Conservation (phyloP, 805 yeast genomes). For the Starmerella bombicola region DNA sequence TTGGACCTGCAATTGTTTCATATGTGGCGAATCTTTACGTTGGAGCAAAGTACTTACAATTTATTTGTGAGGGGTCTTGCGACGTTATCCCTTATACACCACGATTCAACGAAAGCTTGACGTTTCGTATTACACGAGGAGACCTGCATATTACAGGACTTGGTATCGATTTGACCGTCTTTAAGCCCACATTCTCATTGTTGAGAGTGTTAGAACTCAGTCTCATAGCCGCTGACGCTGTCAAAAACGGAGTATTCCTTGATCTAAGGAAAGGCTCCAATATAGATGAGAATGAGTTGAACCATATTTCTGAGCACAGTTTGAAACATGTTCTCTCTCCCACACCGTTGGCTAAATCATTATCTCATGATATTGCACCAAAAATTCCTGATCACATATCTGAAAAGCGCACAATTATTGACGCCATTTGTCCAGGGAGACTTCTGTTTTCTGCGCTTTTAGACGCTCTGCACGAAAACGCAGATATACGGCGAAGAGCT, state of each 20-base stretch:
- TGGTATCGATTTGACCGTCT: background rate
- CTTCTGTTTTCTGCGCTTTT: constrained; percentile 8
- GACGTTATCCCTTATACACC: constrained; percentile 4
- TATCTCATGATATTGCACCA: no score
- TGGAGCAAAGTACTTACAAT: constrained; percentile 7
- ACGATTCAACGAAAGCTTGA: background rate
- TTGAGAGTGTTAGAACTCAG: constrained; percentile 5
- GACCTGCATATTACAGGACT: background rate
- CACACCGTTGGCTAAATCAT: no score
- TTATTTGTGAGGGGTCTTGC: background rate
- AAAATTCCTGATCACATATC: no score
- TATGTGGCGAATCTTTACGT: background rate
- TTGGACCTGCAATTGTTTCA: background rate
- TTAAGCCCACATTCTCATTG: background rate
- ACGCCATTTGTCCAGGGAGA: constrained; percentile 7
- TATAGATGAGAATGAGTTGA: no score
- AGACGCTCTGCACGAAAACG: constrained; percentile 1
- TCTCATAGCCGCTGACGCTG: background rate
- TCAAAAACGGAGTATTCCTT: background rate
- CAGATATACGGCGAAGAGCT: constrained; percentile 5
- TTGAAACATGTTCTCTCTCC: no score
- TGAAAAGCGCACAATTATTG: no score
- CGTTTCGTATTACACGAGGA: background rate
- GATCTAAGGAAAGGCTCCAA: background rate
- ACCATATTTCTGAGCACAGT: no score